Conservation (phyloP, 805 yeast genomes). For the Lachancea kluyveri region DNA sequence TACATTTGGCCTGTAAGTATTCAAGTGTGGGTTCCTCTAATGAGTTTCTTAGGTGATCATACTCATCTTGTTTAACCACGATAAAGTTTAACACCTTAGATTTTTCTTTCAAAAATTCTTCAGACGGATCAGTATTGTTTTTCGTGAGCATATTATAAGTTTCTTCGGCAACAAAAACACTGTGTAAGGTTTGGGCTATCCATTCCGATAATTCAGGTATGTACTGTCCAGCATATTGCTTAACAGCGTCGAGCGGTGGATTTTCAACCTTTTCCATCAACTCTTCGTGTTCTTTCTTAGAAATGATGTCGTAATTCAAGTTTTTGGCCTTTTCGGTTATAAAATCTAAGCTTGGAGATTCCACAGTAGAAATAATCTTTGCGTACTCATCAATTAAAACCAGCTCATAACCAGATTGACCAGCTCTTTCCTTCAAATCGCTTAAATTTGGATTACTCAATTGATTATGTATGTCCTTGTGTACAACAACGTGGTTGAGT, state of each 20-base stretch:
- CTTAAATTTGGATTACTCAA: slow-evolving; percentile 15
- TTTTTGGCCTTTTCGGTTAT: slow-evolving; percentile 22
- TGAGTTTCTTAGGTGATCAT: slow-evolving; percentile 3
- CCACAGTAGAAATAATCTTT: background rate
- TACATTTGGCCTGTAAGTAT: slow-evolving; percentile 13
- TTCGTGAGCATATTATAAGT: too few species aligned
- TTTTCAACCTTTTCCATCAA: slow-evolving; percentile 8
- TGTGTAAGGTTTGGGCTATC: too few species aligned
- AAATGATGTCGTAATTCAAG: slow-evolving; percentile 20
- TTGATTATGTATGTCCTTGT: too few species aligned
- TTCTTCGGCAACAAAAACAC: too few species aligned
- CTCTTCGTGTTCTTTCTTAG: slow-evolving; percentile 11
- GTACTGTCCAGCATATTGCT: slow-evolving; percentile 9
- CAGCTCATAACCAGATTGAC: slow-evolving; percentile 12
- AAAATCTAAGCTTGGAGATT: slow-evolving; percentile 18
- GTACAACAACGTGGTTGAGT: too few species aligned
- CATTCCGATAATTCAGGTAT: too few species aligned
- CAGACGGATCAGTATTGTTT: too few species aligned
- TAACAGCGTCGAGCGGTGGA: slow-evolving; percentile 13
- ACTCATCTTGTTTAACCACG: slow-evolving; percentile 6
- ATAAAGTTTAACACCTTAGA: slow-evolving; percentile 1
- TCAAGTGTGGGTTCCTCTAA: slow-evolving; percentile 12
- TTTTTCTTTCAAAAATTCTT: too few species aligned
- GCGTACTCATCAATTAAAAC: slow-evolving; percentile 11
- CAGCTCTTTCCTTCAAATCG: slow-evolving; percentile 11